Conservation (phyloP, 2,329 filamentous ascomycete species). For the Shiraia sp. region DNA sequence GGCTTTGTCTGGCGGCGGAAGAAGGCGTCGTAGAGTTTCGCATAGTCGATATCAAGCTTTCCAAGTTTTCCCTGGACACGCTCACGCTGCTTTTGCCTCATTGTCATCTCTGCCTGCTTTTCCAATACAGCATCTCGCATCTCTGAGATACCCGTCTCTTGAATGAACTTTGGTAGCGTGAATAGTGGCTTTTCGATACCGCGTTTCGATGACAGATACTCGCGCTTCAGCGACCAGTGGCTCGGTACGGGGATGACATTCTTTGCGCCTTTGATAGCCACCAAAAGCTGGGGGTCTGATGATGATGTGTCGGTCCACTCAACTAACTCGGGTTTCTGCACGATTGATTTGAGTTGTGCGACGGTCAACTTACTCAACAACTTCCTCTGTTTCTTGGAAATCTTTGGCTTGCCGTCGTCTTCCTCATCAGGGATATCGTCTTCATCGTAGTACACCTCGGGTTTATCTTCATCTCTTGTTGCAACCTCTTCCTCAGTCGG, state of each 20-base stretch:
- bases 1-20: conserved; percentile 98
- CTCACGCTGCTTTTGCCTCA: conserved; percentile 96
- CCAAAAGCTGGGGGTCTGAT: conserved; percentile 82
- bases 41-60: conserved; percentile 96
- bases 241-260: conserved; percentile 93
- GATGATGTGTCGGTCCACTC: conserved; percentile 97
- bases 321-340: conserved; percentile 88
- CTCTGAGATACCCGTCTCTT: conserved; percentile 94
- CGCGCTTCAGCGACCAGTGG: conserved; percentile 95
- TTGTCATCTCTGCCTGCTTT: conserved; percentile 86
- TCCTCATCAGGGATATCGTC: conserved; percentile 86
- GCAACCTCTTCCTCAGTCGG: conserved; percentile 63
- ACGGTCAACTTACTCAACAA: conserved; percentile 89
- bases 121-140: conserved; percentile 97
- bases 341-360: conserved; percentile 90
- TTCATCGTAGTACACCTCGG: conserved; percentile 80
- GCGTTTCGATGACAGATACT: conserved; percentile 95
- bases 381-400: conserved; percentile 96
- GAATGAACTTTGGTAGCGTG: conserved; percentile 91
- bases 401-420: conserved; percentile 68
- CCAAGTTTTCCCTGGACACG: conserved; percentile 95
- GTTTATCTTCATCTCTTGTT: conserved; percentile 64
- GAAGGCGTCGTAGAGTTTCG: conserved; percentile 97
- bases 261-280: conserved; percentile 91
- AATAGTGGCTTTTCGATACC: conserved; percentile 96